These are phyloP conservation scores for Tuber melanosporum DNA, from an alignment of 495 filamentous ascomycete genomes.

Conservation along the genomic window DNA sequence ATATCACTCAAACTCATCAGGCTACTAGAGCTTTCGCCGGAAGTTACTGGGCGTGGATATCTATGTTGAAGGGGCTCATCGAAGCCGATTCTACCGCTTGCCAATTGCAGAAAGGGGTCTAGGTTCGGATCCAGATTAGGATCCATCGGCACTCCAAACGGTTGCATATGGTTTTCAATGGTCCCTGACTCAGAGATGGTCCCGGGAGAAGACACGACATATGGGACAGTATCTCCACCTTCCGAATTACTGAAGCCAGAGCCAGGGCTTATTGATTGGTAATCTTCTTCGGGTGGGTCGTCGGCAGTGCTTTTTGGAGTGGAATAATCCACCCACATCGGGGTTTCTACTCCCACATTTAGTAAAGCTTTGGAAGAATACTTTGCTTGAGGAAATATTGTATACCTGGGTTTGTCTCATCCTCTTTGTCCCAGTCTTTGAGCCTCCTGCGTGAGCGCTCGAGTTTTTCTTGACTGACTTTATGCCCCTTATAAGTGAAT, in stretches of 20 bases:
- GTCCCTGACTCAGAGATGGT: not conserved
- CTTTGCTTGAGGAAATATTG: not conserved
- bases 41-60: not conserved
- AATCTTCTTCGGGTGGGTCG: not conserved
- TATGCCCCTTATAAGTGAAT: constrained; percentile 15
- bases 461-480: constrained; percentile 11
- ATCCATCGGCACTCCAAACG: not conserved
- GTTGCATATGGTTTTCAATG: not conserved
- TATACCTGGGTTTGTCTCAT: constrained; percentile 2
- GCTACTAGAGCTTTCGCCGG: not conserved
- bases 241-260: not conserved
- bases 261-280: not conserved
- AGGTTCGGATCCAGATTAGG: not conserved
- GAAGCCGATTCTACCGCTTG: not conserved
- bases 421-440: not conserved
- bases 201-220: not conserved
- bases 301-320: not conserved
- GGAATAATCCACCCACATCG: not conserved
- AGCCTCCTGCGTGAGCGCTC: constrained; percentile 12
- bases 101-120: not conserved
- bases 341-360: not conserved
- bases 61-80: not conserved
- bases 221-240: not conserved
- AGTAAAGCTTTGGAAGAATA: not conserved
- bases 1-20: not conserved